These are phyloP conservation scores for Auricularia sp. DNA, from an alignment of 768 basidiomycete genomes.

Conservation along the genomic window DNA sequence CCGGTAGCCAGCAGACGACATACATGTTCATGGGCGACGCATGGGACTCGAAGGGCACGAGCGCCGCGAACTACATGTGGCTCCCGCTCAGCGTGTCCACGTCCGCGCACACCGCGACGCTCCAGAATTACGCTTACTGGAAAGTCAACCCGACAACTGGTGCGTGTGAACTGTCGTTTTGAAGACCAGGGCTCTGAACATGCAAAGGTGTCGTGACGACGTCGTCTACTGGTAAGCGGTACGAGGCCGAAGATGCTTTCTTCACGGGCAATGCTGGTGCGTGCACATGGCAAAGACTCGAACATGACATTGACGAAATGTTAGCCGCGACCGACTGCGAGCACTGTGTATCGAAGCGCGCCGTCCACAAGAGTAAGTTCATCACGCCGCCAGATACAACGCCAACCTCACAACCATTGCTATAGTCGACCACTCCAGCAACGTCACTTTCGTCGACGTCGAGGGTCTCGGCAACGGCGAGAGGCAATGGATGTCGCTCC, in stretches of 20 bases:
- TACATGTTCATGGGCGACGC: conserved; percentile 3
- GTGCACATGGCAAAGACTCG: too few species aligned
- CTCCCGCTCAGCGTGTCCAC: conserved; percentile 1
- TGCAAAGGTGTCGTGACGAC: neutral
- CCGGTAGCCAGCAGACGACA: neutral
- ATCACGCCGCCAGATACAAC: neutral
- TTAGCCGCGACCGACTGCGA: neutral
- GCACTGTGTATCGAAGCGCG: neutral
- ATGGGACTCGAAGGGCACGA: conserved; percentile 4
- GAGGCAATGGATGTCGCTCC: neutral
- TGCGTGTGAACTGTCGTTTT: too few species aligned
- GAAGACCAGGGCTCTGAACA: too few species aligned
- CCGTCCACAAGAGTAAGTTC: neutral
- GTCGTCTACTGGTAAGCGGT: neutral
- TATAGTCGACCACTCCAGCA: neutral
- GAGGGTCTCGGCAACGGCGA: neutral
- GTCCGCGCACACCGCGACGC: neutral
- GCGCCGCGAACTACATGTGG: conserved; percentile 3
- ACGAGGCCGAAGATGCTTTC: neutral
- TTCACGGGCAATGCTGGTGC: neutral
- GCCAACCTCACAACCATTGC: neutral
- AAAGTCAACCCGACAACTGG: neutral
- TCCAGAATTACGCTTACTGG: neutral
- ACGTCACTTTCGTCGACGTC: neutral
- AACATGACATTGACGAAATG: too few species aligned